Percentiles rank a stretch among this genome's conserved stretches.
Conservation (phyloP, 2,329 filamentous ascomycete species). For the Paraphaeosphaeria sporulosa region DNA sequence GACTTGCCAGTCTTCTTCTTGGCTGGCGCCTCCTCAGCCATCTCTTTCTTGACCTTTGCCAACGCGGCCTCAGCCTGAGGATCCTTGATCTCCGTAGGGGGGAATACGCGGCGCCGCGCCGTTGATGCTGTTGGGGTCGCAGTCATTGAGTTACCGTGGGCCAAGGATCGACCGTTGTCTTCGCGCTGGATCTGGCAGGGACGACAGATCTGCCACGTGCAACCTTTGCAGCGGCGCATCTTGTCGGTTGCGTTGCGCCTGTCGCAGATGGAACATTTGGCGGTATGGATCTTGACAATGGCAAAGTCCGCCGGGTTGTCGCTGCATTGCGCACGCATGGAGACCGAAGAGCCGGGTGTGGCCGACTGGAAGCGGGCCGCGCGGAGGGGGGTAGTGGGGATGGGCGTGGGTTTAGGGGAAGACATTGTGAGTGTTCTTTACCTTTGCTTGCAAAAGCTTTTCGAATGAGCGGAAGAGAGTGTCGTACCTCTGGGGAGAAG, state of each 20-base stretch:
- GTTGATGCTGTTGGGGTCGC: not conserved
- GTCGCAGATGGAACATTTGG: slow-evolving; percentile 49
- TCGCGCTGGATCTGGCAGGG: slow-evolving; percentile 32
- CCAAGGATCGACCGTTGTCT: slow-evolving; percentile 21
- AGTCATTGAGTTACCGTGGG: slow-evolving; percentile 34
- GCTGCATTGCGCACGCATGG: slow-evolving; percentile 24
- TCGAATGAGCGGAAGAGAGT: not conserved
- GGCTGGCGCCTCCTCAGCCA: not conserved
- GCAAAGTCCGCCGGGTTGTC: slow-evolving; percentile 30
- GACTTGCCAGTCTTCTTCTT: slow-evolving; percentile 5
- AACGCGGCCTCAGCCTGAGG: not conserved
- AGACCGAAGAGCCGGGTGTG: slow-evolving; percentile 10
- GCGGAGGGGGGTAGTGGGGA: slow-evolving; percentile 10
- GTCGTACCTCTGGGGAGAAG: not conserved
- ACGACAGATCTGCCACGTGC: slow-evolving; percentile 44
- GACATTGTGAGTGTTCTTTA: slow-evolving; percentile 3
- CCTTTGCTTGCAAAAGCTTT: not conserved
- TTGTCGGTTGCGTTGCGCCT: slow-evolving; percentile 34
- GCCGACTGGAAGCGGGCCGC: slow-evolving; percentile 16
- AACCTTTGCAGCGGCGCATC: slow-evolving; percentile 45
- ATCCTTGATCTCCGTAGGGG: not conserved
- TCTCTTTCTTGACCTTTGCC: not conserved
- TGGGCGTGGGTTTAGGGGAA: not conserved
- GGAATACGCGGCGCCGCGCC: slow-evolving; percentile 10
- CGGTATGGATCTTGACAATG: slow-evolving; percentile 40